Evolutionary conservation across 805 yeast species (phyloP).

Genomic region (Candida chauliodis): DNA sequence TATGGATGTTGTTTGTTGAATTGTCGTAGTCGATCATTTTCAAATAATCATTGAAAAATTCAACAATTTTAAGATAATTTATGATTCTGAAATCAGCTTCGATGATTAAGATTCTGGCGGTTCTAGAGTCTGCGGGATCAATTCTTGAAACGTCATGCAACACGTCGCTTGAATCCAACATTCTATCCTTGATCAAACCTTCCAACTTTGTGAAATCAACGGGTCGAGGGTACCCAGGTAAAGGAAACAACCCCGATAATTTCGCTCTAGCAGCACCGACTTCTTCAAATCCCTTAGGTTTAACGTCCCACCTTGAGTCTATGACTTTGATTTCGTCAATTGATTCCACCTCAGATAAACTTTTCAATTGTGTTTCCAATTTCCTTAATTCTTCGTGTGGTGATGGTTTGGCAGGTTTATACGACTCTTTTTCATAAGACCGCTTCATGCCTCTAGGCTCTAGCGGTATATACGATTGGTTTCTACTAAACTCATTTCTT

Average conservation of each 20-base stretch:
- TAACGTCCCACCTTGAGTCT: slow-evolving; percentile 64
- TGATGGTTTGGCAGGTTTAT: slow-evolving; percentile 4
- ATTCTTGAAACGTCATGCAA: slow-evolving; percentile 32
- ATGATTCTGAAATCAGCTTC: slow-evolving; percentile 28
- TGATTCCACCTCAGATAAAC: slow-evolving; percentile 28
- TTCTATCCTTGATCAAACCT: slow-evolving; percentile 33
- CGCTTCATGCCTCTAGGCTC: slow-evolving; percentile 5
- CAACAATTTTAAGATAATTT: slow-evolving; percentile 38
- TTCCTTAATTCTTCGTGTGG: slow-evolving; percentile 2
- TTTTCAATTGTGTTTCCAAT: not conserved
- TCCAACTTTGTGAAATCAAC: slow-evolving; percentile 40
- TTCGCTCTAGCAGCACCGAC: slow-evolving; percentile 76
- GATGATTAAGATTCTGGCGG: slow-evolving; percentile 28
- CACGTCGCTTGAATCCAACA: slow-evolving; percentile 27
- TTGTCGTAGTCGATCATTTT: slow-evolving; percentile 38
- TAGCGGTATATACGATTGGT: no score
- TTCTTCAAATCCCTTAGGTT: slow-evolving; percentile 70
- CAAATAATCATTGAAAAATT: slow-evolving; percentile 44
- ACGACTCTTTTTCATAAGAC: slow-evolving; percentile 3
- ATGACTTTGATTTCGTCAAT: slow-evolving; percentile 50
- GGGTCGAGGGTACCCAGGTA: slow-evolving; percentile 60
- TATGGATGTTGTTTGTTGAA: slow-evolving; percentile 31
- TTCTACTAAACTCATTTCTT: slow-evolving; percentile 3
- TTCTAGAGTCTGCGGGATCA: slow-evolving; percentile 37
- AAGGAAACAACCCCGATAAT: slow-evolving; percentile 71